Percentiles rank a stretch among this genome's conserved stretches.
Conservation (phyloP, 495 filamentous ascomycete genomes). For the Ascobolus immersus region DNA sequence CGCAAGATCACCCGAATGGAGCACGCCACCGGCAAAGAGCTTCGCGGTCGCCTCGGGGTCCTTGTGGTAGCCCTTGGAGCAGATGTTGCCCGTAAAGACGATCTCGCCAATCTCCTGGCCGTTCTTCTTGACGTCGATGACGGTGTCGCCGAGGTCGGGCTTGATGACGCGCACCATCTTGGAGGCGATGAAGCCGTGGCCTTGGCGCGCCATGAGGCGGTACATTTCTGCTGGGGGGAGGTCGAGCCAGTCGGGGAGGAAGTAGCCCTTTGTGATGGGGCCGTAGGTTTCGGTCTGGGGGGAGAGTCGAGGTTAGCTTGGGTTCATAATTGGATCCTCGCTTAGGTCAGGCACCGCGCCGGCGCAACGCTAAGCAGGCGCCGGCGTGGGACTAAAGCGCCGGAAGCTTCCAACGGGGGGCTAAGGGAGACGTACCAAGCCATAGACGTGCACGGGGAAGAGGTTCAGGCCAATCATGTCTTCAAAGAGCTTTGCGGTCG, state of each 20-base stretch:
- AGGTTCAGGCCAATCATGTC: slow-evolving; percentile 75
- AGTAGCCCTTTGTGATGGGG: slow-evolving; percentile 81
- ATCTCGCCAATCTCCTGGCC: slow-evolving; percentile 88
- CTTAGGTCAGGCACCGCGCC: too few species aligned
- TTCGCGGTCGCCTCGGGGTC: slow-evolving; percentile 66
- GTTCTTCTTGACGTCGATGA: slow-evolving; percentile 53
- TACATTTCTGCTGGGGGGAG: slow-evolving; percentile 51
- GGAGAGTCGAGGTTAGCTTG: too few species aligned
- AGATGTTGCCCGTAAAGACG: slow-evolving; percentile 75
- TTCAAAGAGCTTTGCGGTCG: slow-evolving; percentile 68
- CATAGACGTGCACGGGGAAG: slow-evolving; percentile 81
- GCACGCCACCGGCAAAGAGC: slow-evolving; percentile 63
- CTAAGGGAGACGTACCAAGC: slow-evolving; percentile 25
- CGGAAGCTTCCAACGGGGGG: too few species aligned
- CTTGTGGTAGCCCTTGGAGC: slow-evolving; percentile 74
- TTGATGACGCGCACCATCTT: slow-evolving; percentile 65
- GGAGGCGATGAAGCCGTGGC: slow-evolving; percentile 68
- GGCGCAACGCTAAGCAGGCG: too few species aligned
- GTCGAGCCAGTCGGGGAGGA: slow-evolving; percentile 53
- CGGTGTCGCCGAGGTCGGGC: slow-evolving; percentile 31
- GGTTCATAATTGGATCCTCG: too few species aligned
- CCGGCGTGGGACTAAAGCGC: too few species aligned
- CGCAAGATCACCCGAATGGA: slow-evolving; percentile 77
- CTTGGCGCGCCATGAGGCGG: slow-evolving; percentile 65
- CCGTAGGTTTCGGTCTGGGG: slow-evolving; percentile 70